Percentiles rank a stretch among this genome's conserved stretches.
These are phyloP conservation scores for Camellia sinensis DNA, from an alignment of 148 eudicot species.

Conservation along the genomic window DNA sequence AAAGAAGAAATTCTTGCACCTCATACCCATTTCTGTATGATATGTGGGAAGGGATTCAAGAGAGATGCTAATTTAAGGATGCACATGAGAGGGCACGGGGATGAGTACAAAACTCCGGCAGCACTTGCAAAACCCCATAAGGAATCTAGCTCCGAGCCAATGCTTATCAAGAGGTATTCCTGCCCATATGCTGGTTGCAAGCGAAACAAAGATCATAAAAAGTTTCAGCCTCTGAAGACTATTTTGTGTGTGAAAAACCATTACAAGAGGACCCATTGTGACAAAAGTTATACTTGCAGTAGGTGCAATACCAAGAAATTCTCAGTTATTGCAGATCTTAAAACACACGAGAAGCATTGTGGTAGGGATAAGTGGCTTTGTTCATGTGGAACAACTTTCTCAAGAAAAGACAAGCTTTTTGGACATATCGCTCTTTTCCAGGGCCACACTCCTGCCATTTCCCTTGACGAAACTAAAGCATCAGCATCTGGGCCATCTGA, in stretches of 20 bases:
- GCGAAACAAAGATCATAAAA: constrained; percentile 88
- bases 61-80: too few species aligned
- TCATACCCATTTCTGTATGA: constrained; percentile 92
- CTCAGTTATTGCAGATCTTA: constrained; percentile 93
- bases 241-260: constrained; percentile 93
- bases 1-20: constrained; percentile 98
- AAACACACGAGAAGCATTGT: constrained; percentile 97
- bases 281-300: constrained; percentile 86
- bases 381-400: constrained; percentile 95
- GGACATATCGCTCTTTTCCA: constrained; percentile 93
- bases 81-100: constrained; percentile 16
- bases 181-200: constrained; percentile 89
- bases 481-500: constrained; percentile 29
- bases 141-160: constrained; percentile 59
- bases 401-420: constrained; percentile 93
- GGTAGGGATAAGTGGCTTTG: constrained; percentile 96
- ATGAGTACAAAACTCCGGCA: constrained; percentile 85
- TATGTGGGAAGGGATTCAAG: constrained; percentile 51
- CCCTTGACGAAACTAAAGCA: constrained; percentile 63
- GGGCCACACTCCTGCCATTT: constrained; percentile 93
- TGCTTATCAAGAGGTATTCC: constrained; percentile 79
- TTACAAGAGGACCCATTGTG: constrained; percentile 94
- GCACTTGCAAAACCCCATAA: constrained; percentile 91
- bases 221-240: constrained; percentile 88
- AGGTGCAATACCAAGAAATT: constrained; percentile 87